Conservation (phyloP, 2,329 filamentous ascomycete genomes). For the Diaporthe helianthi region DNA sequence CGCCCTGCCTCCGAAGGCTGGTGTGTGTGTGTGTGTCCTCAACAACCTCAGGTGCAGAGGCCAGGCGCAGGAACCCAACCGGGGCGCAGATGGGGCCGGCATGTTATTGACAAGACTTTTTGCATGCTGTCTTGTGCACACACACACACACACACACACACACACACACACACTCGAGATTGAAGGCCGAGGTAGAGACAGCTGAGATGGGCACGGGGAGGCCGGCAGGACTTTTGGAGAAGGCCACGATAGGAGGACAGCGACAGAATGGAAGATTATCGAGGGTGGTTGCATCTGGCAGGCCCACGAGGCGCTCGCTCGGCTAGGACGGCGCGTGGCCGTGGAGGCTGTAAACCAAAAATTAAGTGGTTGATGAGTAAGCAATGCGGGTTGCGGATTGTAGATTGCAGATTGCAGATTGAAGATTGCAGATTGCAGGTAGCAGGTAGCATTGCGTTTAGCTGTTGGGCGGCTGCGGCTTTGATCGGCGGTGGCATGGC, state of each 20-base stretch:
- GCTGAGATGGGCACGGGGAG: conserved; percentile 4
- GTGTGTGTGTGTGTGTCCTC: background rate
- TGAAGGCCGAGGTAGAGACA: conserved; percentile 1
- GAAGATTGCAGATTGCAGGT: no score
- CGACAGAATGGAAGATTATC: background rate
- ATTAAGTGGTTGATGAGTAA: background rate
- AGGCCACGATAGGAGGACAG: conserved; percentile 6
- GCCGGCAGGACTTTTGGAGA: conserved; percentile 1
- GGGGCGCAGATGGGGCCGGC: background rate
- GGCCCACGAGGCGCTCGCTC: conserved; percentile 3
- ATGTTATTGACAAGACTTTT: background rate
- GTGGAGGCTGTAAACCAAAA: background rate
- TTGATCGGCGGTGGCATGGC: conserved; percentile 10
- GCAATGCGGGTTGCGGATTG: no score
- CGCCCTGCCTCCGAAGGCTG: background rate
- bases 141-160: background rate
- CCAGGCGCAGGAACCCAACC: background rate
- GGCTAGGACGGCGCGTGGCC: conserved; percentile 15
- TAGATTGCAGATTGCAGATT: no score
- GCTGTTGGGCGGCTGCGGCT: conserved; percentile 17
- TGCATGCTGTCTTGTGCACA: background rate
- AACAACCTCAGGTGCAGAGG: background rate
- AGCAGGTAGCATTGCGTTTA: background rate
- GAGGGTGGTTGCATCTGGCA: conserved; percentile 4
- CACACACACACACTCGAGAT: background rate